Evolutionary conservation across 2,329 filamentous ascomycete genomes (phyloP).

Genomic region (Graphiopsis chlorocephala): DNA sequence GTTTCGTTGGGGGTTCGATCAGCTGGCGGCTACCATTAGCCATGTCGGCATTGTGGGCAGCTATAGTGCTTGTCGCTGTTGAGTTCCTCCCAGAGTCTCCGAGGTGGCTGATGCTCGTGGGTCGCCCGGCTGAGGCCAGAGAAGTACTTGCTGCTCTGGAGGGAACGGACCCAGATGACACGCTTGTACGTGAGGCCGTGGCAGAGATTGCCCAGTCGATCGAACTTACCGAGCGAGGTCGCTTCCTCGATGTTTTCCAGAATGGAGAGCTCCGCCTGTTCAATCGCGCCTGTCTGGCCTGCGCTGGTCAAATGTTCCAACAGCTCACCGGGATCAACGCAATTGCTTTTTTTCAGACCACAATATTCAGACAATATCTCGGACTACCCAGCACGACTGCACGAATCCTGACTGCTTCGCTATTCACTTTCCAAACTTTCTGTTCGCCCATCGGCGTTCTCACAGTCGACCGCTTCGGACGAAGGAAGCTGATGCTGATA

Average conservation of each 20-base stretch:
- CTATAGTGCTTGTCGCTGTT: background rate
- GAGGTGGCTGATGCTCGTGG: background rate
- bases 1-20: conserved; percentile 38
- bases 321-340: conserved; percentile 48
- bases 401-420: conserved; percentile 45
- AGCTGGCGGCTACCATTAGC: conserved; percentile 45
- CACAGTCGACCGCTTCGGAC: conserved; percentile 52
- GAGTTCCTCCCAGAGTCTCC: background rate
- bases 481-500: conserved; percentile 52
- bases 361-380: conserved; percentile 33
- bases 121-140: conserved; percentile 16
- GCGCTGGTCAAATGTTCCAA: conserved; percentile 51
- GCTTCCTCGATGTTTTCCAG: conserved; percentile 45
- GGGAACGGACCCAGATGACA: conserved; percentile 37
- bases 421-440: conserved; percentile 56
- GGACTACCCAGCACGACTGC: conserved; percentile 38
- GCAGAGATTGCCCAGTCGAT: conserved; percentile 49
- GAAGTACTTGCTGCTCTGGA: conserved; percentile 40
- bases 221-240: conserved; percentile 40
- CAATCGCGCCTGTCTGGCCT: conserved; percentile 52
- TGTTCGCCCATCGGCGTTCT: conserved; percentile 51
- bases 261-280: conserved; percentile 50
- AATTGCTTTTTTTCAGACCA: conserved; percentile 29
- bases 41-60: conserved; percentile 45
- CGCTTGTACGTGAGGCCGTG: conserved; percentile 43